Evolutionary conservation across 176 grass and related monocot genomes (phyloP).

Genomic region (Ampelocalamus luodianensis): DNA sequence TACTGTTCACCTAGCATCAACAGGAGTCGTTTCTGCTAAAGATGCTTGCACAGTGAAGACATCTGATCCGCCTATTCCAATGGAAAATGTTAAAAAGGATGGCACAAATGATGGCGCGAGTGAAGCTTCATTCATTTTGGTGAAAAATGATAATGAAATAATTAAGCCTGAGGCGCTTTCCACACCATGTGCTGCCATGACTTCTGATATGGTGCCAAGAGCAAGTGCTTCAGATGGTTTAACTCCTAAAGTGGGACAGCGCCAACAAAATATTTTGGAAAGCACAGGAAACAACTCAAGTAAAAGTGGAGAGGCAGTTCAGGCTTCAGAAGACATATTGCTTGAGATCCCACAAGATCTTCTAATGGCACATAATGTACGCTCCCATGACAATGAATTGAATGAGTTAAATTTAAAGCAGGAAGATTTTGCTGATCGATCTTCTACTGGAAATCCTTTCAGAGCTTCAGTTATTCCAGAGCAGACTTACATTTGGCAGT

Average conservation of each 20-base stretch:
- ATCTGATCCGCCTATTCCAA: slow-evolving; percentile 36
- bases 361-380: slow-evolving; percentile 26
- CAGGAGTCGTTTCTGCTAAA: slow-evolving; percentile 45
- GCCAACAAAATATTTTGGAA: slow-evolving; percentile 42
- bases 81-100: slow-evolving; percentile 40
- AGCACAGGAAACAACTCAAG: slow-evolving; percentile 25
- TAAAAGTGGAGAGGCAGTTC: slow-evolving; percentile 29
- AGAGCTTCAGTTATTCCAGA: slow-evolving; percentile 72
- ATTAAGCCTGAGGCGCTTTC: slow-evolving; percentile 38
- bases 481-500: slow-evolving; percentile 91
- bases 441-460: slow-evolving; percentile 49
- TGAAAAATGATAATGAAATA: slow-evolving; percentile 38
- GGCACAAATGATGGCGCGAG: slow-evolving; percentile 43
- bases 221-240: slow-evolving; percentile 42
- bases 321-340: slow-evolving; percentile 41
- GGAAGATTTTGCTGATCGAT: slow-evolving; percentile 54
- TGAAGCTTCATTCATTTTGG: slow-evolving; percentile 28
- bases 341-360: slow-evolving; percentile 13
- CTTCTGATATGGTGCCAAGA: slow-evolving; percentile 37
- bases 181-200: slow-evolving; percentile 8
- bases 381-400: slow-evolving; percentile 31
- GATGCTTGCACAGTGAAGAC: slow-evolving; percentile 14
- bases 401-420: slow-evolving; percentile 45
- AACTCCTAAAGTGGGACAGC: slow-evolving; percentile 35
- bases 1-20: slow-evolving; percentile 17